Evolutionary conservation across 257 asterid species (phyloP).

Genomic region (Salvia hispanica): DNA sequence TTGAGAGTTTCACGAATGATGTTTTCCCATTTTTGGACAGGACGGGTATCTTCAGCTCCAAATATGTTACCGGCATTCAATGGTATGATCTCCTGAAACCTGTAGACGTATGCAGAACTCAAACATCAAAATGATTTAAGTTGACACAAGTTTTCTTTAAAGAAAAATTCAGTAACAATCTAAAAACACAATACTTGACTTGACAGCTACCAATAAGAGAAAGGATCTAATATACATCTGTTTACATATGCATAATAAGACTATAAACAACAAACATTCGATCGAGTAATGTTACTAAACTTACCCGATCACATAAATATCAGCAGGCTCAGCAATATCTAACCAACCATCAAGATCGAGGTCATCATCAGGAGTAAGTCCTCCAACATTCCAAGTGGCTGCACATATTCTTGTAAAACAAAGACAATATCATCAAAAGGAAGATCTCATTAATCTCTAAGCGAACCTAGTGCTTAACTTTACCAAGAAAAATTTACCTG

Average conservation of each 20-base stretch:
- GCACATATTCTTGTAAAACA: slow-evolving; percentile 48
- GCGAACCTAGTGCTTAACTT: too few species aligned
- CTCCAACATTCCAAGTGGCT: slow-evolving; percentile 86
- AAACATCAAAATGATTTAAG: background rate
- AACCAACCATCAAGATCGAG: slow-evolving; percentile 83
- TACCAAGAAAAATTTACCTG: slow-evolving; percentile 47
- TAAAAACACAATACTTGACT: too few species aligned
- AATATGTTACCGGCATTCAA: slow-evolving; percentile 90
- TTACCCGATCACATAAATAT: slow-evolving; percentile 87
- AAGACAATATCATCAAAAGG: slow-evolving; percentile 16
- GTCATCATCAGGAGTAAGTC: slow-evolving; percentile 68
- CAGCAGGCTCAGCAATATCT: slow-evolving; percentile 77
- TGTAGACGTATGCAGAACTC: slow-evolving; percentile 33
- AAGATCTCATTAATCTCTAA: background rate
- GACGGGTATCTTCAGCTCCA: slow-evolving; percentile 90
- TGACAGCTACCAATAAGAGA: too few species aligned
- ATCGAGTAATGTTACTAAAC: slow-evolving; percentile 15
- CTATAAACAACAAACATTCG: background rate
- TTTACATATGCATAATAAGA: background rate
- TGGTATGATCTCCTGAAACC: slow-evolving; percentile 96
- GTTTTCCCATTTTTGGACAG: slow-evolving; percentile 85
- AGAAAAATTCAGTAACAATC: background rate
- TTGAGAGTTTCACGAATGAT: slow-evolving; percentile 82
- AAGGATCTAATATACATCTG: too few species aligned
- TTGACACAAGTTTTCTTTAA: background rate